Evolutionary conservation across 208 protist genomes (phyloP).

Genomic region (Leishmania lainsoni): DNA sequence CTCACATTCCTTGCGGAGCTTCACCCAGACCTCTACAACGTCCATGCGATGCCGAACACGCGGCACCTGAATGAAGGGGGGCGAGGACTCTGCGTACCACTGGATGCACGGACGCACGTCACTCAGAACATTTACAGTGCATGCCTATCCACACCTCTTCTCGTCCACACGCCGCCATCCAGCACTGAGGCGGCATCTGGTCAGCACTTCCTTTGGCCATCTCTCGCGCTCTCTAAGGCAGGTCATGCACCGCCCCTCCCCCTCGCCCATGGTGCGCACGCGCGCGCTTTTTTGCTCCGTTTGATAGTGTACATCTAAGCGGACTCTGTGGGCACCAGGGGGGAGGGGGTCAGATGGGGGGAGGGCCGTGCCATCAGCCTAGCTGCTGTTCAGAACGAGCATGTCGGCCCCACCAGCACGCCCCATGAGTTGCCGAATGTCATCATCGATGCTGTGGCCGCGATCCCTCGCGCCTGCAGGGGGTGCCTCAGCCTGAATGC

Average conservation of each 20-base stretch:
- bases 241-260: neutral
- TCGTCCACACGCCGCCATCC: neutral
- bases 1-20: neutral
- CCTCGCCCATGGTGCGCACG: neutral
- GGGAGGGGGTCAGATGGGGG: neutral
- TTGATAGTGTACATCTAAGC: conserved; percentile 13
- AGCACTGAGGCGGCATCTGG: neutral
- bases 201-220: neutral
- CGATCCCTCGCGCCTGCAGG: neutral
- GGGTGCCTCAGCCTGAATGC: conserved; percentile 17
- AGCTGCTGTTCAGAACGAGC: conserved; percentile 67
- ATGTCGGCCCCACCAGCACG: conserved; percentile 53
- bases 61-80: neutral
- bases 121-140: neutral
- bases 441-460: conserved; percentile 30
- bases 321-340: neutral
- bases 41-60: neutral
- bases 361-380: conserved; percentile 1
- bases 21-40: neutral
- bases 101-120: neutral
- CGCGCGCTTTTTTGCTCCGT: neutral
- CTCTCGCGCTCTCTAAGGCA: neutral
- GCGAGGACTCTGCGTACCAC: neutral
- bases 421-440: conserved; percentile 46
- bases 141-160: neutral